phyloP scores from a whole-genome alignment of 768 basidiomycete species.

The Cystofilobasidium ferigula region DNA sequence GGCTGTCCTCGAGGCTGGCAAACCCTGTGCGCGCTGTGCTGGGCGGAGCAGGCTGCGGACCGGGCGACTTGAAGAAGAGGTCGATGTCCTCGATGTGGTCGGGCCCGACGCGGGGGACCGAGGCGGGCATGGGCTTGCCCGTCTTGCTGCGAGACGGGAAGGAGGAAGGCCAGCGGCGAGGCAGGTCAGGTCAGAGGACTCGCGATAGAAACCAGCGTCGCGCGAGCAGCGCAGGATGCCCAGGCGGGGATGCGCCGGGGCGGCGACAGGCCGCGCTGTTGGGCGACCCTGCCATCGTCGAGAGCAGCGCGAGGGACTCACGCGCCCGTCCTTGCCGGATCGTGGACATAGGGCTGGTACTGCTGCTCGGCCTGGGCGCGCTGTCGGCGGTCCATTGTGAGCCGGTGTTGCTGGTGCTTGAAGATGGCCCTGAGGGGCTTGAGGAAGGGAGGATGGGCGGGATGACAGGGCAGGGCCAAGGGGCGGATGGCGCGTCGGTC shows the following conservation, averaged over 20 bases:
- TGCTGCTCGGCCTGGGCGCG: slow-evolving; percentile 2
- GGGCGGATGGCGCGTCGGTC: no score
- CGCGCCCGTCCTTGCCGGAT: slow-evolving; percentile 3
- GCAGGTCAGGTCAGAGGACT: no score
- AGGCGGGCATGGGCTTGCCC: slow-evolving; percentile 12
- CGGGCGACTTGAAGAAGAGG: slow-evolving; percentile 26
- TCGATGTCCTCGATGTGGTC: slow-evolving; percentile 19
- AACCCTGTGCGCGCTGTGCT: no score
- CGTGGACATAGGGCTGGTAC: slow-evolving; percentile 14
- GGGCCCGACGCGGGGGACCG: slow-evolving; percentile 16
- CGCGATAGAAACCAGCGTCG: no score
- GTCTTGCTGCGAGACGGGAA: slow-evolving; percentile 14
- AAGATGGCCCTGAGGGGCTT: no score
- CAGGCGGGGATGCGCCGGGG: background rate
- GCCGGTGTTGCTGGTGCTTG: background rate
- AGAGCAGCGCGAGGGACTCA: background rate
- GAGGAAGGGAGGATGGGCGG: no score
- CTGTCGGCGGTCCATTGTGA: background rate
- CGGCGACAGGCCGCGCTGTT: background rate
- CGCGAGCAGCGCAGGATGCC: no score
- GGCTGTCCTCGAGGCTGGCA: no score
- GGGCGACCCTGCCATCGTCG: background rate
- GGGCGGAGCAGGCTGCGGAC: no score
- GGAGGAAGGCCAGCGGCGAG: background rate
- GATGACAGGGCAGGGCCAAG: no score